Base-by-base conservation (phyloP, 2,329 filamentous ascomycete genomes). In the Ascochyta clinopodiicola region DNA sequence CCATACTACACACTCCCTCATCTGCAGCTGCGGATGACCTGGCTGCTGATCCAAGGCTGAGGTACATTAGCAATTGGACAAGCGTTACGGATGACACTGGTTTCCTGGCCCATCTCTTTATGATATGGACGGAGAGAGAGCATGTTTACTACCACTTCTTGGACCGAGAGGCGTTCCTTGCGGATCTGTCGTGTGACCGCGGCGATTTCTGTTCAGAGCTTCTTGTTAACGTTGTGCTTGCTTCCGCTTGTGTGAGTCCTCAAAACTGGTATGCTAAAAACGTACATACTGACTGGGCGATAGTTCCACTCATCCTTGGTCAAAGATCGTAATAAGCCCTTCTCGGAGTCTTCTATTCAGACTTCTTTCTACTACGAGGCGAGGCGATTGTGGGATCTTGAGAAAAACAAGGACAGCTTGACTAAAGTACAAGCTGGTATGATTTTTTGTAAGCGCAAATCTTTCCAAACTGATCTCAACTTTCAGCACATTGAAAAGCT, bases 281-380 rank as follows among this genome's bases (percentile, higher is more conserved):
- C 21, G 24, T 2, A 45, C 32, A n/a, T 32, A 32, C 52, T 60
- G 5, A 57, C 35, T 12, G 3, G 19, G 12, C 9, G 6, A 13
- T 27, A 73, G 70, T 70, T 70, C 21, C 68, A 66, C 27, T 66
- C 59, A 3, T 56, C 67, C 2, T 46, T 59, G 2, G 59, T 73
- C 25, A 66, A 66, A 22, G 68, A 73, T 42, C 57, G 70, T 40
- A 62, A 65, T 6, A 69, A 63, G 29, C 69, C 70, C 0, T 69
- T 71, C 17, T 56, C 62, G 7, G 66, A 71, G 27, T 63, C 59
- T 7, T 57, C 65, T 2, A 59, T 69, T 21, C 59, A 57, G 8
- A 71, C 67, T 7, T 55, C 51, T 1, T 72, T 73, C 45, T 73
- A 71, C 50, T 58, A 58, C 22, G 68, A 73, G 56, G 67, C 70